phyloP scores from a whole-genome alignment of 2,329 filamentous ascomycete genomes.

The Cladosporium velox region DNA sequence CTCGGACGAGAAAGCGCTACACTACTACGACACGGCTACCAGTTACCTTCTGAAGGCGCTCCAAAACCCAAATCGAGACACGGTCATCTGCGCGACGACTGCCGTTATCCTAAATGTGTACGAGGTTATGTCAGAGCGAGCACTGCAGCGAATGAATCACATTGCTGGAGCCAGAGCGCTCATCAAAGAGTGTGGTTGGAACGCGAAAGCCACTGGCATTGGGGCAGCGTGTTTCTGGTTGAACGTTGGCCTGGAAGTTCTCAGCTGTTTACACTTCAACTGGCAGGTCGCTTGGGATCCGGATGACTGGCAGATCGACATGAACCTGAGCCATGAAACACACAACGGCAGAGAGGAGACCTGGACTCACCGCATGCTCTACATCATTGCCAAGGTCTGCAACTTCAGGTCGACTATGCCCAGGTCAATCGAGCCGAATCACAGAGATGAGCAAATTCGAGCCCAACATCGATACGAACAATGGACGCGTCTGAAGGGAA shows the following conservation, averaged over 20 bases:
- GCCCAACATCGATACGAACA: slow-evolving; percentile 68
- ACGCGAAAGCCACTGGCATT: slow-evolving; percentile 73
- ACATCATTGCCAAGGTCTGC: slow-evolving; percentile 81
- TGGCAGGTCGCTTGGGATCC: slow-evolving; percentile 88
- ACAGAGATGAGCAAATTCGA: slow-evolving; percentile 64
- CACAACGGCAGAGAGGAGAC: slow-evolving; percentile 70
- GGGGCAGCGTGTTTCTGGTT: slow-evolving; percentile 93
- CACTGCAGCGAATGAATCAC: slow-evolving; percentile 81
- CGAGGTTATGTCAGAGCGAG: slow-evolving; percentile 84
- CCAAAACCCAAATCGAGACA: slow-evolving; percentile 83
- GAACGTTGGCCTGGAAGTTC: slow-evolving; percentile 86
- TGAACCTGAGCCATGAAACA: slow-evolving; percentile 65
- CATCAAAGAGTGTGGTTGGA: slow-evolving; percentile 89
- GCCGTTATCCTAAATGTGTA: slow-evolving; percentile 90
- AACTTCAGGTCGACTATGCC: slow-evolving; percentile 77
- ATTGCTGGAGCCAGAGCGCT: slow-evolving; percentile 81
- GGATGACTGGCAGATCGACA: slow-evolving; percentile 84
- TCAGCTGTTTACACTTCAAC: slow-evolving; percentile 83
- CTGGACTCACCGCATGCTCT: slow-evolving; percentile 88
- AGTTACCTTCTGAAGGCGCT: slow-evolving; percentile 73
- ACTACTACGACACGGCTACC: slow-evolving; percentile 85
- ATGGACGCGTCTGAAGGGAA: slow-evolving; percentile 77
- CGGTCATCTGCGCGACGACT: slow-evolving; percentile 79
- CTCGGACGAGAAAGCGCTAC: slow-evolving; percentile 73
- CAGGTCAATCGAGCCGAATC: slow-evolving; percentile 59